phyloP scores from a whole-genome alignment of 2,329 filamentous ascomycete genomes.

The Penicillium sp. region DNA sequence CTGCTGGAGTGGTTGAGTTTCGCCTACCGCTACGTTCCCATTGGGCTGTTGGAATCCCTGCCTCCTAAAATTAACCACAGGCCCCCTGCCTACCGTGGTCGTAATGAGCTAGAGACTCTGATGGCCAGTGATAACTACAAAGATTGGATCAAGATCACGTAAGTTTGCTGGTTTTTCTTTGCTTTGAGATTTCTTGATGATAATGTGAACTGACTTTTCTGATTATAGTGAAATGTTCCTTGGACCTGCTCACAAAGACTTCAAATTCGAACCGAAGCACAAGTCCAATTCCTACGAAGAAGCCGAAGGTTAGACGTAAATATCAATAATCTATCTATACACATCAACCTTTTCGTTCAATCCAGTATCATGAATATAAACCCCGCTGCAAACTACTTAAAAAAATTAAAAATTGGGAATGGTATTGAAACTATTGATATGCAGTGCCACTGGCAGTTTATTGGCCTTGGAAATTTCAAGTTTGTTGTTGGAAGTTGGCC shows the following conservation, averaged over 20 bases:
- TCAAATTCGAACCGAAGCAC: constrained; percentile 96
- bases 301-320: constrained; percentile 60
- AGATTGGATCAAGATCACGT: constrained; percentile 99
- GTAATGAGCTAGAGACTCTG: constrained; percentile 92
- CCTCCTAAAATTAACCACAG: constrained; percentile 89
- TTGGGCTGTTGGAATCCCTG: constrained; percentile 85
- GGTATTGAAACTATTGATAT: too few relatives aligned
- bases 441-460: too few relatives aligned
- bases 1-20: constrained; percentile 96
- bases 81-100: constrained; percentile 79
- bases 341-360: background rate
- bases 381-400: too few relatives aligned
- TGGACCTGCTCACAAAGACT: constrained; percentile 84
- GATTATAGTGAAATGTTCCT: constrained; percentile 88
- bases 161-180: constrained; percentile 43
- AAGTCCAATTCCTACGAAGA: constrained; percentile 86
- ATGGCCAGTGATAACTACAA: constrained; percentile 88
- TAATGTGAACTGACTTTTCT: constrained; percentile 13
- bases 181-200: constrained; percentile 6
- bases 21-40: constrained; percentile 84
- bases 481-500: too few relatives aligned
- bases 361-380: background rate
- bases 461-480: too few relatives aligned
- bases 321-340: background rate
- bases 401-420: too few relatives aligned